Conservation (phyloP, 2,329 filamentous ascomycete genomes). For the Aaosphaeria pasadenensis region DNA sequence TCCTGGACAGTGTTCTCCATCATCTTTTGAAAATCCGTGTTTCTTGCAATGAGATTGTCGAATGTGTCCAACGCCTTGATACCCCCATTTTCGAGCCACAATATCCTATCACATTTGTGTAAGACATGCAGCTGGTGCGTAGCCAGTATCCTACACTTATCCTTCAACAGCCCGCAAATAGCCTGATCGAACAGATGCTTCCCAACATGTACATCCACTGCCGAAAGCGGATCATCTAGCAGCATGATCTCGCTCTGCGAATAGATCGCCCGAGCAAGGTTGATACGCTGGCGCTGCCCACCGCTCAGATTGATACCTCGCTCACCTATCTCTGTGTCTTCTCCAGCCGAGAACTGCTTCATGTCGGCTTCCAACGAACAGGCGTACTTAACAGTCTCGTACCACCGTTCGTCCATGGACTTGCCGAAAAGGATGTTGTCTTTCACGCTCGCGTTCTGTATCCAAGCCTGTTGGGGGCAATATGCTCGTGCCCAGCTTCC, state of each 20-base stretch:
- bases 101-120: background rate
- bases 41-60: background rate
- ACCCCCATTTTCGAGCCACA: background rate
- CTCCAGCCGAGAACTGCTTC: slow-evolving; percentile 85
- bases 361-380: slow-evolving; percentile 92
- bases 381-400: slow-evolving; percentile 86
- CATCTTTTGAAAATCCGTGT: background rate
- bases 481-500: slow-evolving; percentile 77
- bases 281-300: slow-evolving; percentile 91
- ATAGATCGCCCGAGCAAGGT: slow-evolving; percentile 90
- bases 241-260: slow-evolving; percentile 93
- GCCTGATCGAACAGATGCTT: slow-evolving; percentile 94
- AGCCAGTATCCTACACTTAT: slow-evolving; percentile 88
- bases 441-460: slow-evolving; percentile 95
- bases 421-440: slow-evolving; percentile 98
- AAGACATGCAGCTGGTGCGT: slow-evolving; percentile 59
- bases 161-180: slow-evolving; percentile 73
- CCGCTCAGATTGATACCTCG: slow-evolving; percentile 93
- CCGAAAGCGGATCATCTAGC: slow-evolving; percentile 89
- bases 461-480: slow-evolving; percentile 89
- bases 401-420: slow-evolving; percentile 88
- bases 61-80: background rate
- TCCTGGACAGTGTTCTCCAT: too few species aligned
- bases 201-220: slow-evolving; percentile 97
- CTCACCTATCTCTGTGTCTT: slow-evolving; percentile 95